These are phyloP conservation scores for Fomitiporia mediterranea DNA, from an alignment of 1,284 basidiomycete genomes.

Conservation along the genomic window DNA sequence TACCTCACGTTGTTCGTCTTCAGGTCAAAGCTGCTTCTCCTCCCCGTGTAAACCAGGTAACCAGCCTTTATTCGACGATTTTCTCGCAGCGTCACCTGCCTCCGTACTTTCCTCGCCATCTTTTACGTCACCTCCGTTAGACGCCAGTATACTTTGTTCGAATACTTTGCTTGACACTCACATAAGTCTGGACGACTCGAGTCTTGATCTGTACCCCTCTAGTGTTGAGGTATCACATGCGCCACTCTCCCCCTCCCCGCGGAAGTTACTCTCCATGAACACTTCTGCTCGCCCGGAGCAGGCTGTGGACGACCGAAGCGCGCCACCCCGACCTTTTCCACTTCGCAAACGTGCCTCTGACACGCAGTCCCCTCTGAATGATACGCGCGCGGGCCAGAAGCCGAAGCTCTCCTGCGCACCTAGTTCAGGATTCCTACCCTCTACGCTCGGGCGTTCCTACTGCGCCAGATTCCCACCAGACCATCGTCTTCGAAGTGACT, in stretches of 20 bases:
- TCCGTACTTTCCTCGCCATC: slow-evolving; percentile 3
- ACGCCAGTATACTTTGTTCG: slow-evolving; percentile 5
- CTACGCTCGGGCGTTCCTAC: slow-evolving; percentile 35
- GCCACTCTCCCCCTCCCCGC: background rate
- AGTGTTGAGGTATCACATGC: background rate
- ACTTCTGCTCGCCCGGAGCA: background rate
- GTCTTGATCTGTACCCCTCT: slow-evolving; percentile 13
- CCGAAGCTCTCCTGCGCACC: slow-evolving; percentile 10
- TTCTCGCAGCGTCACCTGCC: background rate
- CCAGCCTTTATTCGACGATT: background rate
- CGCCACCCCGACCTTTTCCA: background rate
- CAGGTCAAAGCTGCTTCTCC: background rate
- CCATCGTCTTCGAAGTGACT: slow-evolving; percentile 62
- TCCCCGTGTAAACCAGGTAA: background rate
- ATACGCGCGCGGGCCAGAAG: background rate
- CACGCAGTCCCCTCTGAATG: slow-evolving; percentile 1
- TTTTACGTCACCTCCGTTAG: background rate
- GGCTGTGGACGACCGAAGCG: background rate
- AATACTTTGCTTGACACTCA: slow-evolving; percentile 9
- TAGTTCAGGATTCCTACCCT: slow-evolving; percentile 15
- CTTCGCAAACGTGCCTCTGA: slow-evolving; percentile 10
- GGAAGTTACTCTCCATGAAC: background rate
- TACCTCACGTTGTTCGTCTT: background rate
- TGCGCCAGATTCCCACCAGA: slow-evolving; percentile 56
- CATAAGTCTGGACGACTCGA: slow-evolving; percentile 10